Evolutionary conservation across 2,329 filamentous ascomycete genomes (phyloP).

Genomic region (Beauveria australis): DNA sequence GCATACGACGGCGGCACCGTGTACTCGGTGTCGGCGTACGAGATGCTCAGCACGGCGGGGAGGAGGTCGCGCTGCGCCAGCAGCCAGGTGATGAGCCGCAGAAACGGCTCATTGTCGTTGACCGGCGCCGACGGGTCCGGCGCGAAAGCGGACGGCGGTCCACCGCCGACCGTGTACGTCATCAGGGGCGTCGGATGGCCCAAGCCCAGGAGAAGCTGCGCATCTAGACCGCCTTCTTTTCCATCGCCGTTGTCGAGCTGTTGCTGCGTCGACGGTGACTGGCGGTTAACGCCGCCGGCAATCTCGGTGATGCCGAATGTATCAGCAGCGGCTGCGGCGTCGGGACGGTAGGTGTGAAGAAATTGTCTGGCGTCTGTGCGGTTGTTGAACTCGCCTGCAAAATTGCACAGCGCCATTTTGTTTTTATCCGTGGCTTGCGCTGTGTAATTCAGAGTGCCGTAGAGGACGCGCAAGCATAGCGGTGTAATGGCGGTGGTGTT

Average conservation of each 20-base stretch:
- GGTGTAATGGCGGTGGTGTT: conserved; percentile 2
- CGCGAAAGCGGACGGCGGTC: not conserved
- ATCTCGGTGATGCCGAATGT: not conserved
- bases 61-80: not conserved
- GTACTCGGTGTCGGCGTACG: conserved; percentile 8
- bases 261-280: not conserved
- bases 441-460: conserved; percentile 2
- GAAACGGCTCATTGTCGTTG: conserved; percentile 8
- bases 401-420: conserved; percentile 3
- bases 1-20: conserved; percentile 6
- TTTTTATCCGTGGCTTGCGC: not conserved
- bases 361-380: not conserved
- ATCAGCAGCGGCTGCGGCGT: not conserved
- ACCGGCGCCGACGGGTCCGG: not conserved
- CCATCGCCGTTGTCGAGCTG: not conserved
- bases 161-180: not conserved
- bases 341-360: not conserved
- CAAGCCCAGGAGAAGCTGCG: not conserved
- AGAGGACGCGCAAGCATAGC: not conserved
- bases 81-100: conserved; percentile 5
- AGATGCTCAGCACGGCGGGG: conserved; percentile 2
- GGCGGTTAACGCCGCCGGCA: not conserved
- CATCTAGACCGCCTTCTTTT: conserved; percentile 3
- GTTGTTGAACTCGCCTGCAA: conserved; percentile 7
- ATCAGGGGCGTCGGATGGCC: not conserved